Conservation (phyloP, 1,284 basidiomycete species). For the Rhodotorula sp. region DNA sequence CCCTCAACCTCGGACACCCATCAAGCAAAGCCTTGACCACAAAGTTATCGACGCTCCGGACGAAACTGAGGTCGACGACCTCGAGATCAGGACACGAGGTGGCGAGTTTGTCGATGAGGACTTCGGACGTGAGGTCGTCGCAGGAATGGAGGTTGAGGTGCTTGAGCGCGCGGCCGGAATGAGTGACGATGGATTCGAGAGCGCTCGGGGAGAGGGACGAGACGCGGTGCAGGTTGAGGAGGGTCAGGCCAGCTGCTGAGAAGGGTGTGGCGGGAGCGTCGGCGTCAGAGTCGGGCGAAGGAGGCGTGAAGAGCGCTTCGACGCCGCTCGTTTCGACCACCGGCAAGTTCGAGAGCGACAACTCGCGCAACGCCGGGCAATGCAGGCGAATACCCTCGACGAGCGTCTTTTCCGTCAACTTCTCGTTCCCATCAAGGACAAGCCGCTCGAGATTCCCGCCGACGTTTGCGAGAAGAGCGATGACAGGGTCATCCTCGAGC, state of each 20-base stretch:
- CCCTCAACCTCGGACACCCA: constrained; percentile 40
- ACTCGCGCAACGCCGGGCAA: constrained; percentile 56
- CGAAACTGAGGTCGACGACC: constrained; percentile 81
- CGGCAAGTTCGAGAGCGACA: constrained; percentile 62
- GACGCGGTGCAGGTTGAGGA: constrained; percentile 46
- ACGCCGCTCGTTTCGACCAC: constrained; percentile 43
- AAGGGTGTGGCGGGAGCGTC: background rate
- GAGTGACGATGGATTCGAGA: constrained; percentile 64
- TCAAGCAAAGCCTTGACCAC: constrained; percentile 70
- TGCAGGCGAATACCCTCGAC: constrained; percentile 61
- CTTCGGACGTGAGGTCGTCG: constrained; percentile 60
- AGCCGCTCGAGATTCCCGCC: constrained; percentile 59
- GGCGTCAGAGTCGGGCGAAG: constrained; percentile 58
- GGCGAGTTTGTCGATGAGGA: constrained; percentile 58
- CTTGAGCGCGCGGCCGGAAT: constrained; percentile 65
- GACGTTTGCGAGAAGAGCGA: constrained; percentile 57
- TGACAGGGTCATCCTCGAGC: constrained; percentile 61
- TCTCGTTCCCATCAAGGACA: constrained; percentile 54
- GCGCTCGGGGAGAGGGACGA: constrained; percentile 58
- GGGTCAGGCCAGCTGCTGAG: constrained; percentile 47
- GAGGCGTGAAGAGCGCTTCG: constrained; percentile 57
- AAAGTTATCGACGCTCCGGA: constrained; percentile 78
- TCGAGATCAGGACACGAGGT: constrained; percentile 56
- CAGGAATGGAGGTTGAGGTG: constrained; percentile 72
- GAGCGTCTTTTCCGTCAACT: constrained; percentile 61